phyloP scores from a whole-genome alignment of 306 rosid species.

The Cucurbita argyrosperma region DNA sequence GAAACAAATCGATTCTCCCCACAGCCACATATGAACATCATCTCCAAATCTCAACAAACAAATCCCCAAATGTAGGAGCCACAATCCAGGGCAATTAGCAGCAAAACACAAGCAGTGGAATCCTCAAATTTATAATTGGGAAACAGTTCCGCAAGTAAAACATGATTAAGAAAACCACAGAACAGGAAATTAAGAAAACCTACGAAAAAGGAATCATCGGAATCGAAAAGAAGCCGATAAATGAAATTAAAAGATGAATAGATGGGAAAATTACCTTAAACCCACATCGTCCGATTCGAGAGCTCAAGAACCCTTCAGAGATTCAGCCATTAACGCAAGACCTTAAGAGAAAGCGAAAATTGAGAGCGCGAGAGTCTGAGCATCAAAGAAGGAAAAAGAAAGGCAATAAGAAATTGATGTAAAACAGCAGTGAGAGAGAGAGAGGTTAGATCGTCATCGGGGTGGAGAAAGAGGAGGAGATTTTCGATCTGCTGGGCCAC shows the following conservation, averaged over 20 bases:
- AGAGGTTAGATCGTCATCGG: constrained; percentile 65
- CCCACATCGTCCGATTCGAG: constrained; percentile 45
- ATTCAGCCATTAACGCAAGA: constrained; percentile 35
- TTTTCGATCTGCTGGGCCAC: constrained; percentile 98
- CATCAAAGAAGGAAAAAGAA: constrained; percentile 19
- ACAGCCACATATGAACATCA: background rate
- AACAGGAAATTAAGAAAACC: constrained; percentile 13
- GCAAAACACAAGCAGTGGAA: background rate
- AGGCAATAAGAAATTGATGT: constrained; percentile 10
- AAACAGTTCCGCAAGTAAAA: background rate
- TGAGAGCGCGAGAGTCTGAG: constrained; percentile 16
- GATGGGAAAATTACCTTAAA: constrained; percentile 53
- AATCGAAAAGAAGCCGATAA: constrained; percentile 7
- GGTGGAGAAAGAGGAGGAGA: constrained; percentile 43
- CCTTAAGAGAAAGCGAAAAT: constrained; percentile 23
- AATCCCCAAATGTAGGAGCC: background rate
- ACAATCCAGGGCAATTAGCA: background rate
- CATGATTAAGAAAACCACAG: background rate
- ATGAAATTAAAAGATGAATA: constrained; percentile 18
- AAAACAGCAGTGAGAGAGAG: constrained; percentile 44
- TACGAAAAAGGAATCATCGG: constrained; percentile 19
- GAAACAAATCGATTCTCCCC: background rate
- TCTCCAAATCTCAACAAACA: background rate
- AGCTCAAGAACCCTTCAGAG: constrained; percentile 31
- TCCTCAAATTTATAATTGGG: background rate